Base-by-base conservation (phyloP, 768 basidiomycete species). In the Dacryopinax primogenitus region DNA sequence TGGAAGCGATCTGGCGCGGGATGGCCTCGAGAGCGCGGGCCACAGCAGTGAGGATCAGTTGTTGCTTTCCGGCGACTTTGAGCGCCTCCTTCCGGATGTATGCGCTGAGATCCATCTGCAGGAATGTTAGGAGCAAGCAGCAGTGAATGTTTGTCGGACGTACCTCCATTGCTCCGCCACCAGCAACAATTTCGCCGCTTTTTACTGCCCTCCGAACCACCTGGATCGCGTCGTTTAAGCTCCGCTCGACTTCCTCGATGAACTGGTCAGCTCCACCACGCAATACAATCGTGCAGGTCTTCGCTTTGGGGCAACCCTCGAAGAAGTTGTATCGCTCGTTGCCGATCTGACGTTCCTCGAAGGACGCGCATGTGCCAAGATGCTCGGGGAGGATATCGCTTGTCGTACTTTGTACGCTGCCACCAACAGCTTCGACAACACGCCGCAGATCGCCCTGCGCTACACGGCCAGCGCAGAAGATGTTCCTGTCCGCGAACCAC, bases 201-300 rank as follows among this genome's bases (percentile, higher is more conserved):
- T 87, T 87, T 70, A 99, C 86, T 2, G 96, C 94, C 63, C 96
- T 82, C 77, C 96, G 96, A 45, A 99, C 96, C n/a, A 99, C 94
- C 94, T 98, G 98, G 71, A 98, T 92, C 1, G 95, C 94, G 73
- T 99, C 96, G 72, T 99, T 95, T 69, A 99, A 76, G 83, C 91
- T 93, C 65, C 96, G 80, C 76, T 98, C 95, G 7, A 98, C 94
- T 75, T 98, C 96, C 73, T 92, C 92, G 67, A 98, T 98, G 76
- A 99, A 98, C 74, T 99, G 96, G 72, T 98, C 94, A 0, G 96
- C 96, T 32, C 96, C 96, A 66, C 96, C 96, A 63, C 96, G 83
- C 66, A 99, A 84, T 26, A 99, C 75, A 6, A 99, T 77, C 16
- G 96, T 98, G 74, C 96, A 97, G 0, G 95, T 98, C 77, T 92